Evolutionary conservation across 140 eudicot genomes (phyloP).

Genomic region (Ambrosia hybrid): DNA sequence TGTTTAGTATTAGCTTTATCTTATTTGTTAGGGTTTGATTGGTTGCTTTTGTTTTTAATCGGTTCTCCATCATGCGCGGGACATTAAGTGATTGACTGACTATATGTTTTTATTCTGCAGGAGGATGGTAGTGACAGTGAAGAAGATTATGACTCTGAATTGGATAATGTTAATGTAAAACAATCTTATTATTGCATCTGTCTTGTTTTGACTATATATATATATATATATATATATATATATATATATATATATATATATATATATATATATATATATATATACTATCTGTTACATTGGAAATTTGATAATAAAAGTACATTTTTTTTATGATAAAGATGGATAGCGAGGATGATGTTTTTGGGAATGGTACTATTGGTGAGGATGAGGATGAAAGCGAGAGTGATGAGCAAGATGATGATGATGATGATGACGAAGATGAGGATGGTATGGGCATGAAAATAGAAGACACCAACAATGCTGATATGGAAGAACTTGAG

Average conservation of each 20-base stretch:
- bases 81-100: too few relatives aligned
- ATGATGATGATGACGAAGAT: constrained; percentile 32
- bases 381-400: constrained; percentile 34
- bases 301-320: constrained; percentile 7
- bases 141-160: constrained; percentile 30
- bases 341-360: constrained; percentile 34
- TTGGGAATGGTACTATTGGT: constrained; percentile 11
- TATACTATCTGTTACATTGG: neutral
- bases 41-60: neutral
- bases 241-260: too few relatives aligned
- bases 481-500: constrained; percentile 45
- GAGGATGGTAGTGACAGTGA: constrained; percentile 3
- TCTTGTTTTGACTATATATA: neutral
- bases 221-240: too few relatives aligned
- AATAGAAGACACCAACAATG: constrained; percentile 31
- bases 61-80: neutral
- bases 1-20: neutral
- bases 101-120: constrained; percentile 8
- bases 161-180: constrained; percentile 29
- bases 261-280: too few relatives aligned
- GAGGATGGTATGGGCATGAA: constrained; percentile 24
- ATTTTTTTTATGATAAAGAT: constrained; percentile 19
- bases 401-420: constrained; percentile 30
- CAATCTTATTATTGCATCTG: constrained; percentile 14
- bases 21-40: neutral